Evolutionary conservation across 1,284 basidiomycete species (phyloP), one percentile per base, ranked within the genome.

Genomic region (Leccinum solheimii): DNA sequence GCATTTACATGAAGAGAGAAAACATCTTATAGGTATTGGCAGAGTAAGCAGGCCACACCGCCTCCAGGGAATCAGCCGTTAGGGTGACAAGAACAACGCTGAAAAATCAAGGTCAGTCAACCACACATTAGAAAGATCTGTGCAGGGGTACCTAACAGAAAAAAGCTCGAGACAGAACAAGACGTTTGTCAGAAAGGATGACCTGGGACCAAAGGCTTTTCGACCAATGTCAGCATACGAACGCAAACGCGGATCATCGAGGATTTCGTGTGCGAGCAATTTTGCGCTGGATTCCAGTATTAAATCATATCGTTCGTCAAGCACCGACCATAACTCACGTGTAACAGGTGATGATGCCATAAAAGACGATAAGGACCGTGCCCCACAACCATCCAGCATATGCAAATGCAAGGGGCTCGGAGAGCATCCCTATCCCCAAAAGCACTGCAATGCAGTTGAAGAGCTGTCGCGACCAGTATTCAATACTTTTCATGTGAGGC

Each of bases 181-280:
- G 2, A 81, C 66, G 59, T 87, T 91, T 57, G 94, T 91, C 58
- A 90, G 71, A 3, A 84, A 76, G 45, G 85, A 87, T 0, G 89
- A 89, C 55, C 80, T 81, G 3, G 83, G 82, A 3, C 94, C 95
- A 73, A 96, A 96, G 1, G 94, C 94, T 70, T 91, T 92, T 60
- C 86, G 84, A 27, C 92, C 92, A 63, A 97, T 92, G 72, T 97
- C 95, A 6, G 93, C 87, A 74, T 97, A 97, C 2, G 94, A 94
- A 34, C 85, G 82, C 56, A 95, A 72, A 11, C 81, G 82, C 3
- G 84, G 82, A 71, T 97, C 92, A 3, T 81, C 77, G 14, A 86
- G 71, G 59, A 96, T 93, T 53, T 94, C 83, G 50, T 78, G 78
- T 2, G 92, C 92, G 11, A 97, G 83, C 40, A 95, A 84, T 75